phyloP scores from a whole-genome alignment of 345 rosid species.

The Sisymbrium irio region DNA sequence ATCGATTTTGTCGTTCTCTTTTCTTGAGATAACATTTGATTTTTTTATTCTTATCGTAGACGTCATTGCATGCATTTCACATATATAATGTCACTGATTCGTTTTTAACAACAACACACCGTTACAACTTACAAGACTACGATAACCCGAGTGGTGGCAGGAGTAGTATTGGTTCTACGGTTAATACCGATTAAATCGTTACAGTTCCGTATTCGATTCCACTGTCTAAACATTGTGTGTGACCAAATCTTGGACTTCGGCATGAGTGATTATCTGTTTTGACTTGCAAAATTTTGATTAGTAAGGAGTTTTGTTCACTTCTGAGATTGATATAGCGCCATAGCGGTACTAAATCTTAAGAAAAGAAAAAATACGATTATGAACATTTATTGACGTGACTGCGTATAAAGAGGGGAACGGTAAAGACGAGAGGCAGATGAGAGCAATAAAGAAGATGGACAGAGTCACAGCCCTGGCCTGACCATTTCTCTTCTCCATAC shows the following conservation, averaged over 20 bases:
- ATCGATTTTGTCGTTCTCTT: background rate
- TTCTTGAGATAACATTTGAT: background rate
- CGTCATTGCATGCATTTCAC: background rate
- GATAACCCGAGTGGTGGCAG: background rate
- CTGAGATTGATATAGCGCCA: background rate
- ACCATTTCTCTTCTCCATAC: conserved; percentile 29
- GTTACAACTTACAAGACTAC: background rate
- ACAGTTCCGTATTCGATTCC: background rate
- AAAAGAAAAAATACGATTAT: background rate
- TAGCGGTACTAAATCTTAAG: background rate
- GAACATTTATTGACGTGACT: conserved; percentile 11
- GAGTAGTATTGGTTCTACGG: background rate
- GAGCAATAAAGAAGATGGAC: conserved; percentile 33
- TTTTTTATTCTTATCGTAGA: too few species aligned
- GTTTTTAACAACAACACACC: background rate
- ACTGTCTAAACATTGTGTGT: background rate
- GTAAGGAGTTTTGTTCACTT: background rate
- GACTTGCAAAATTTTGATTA: background rate
- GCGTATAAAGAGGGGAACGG: conserved; percentile 11
- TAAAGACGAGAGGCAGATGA: conserved; percentile 27
- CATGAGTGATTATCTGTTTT: background rate
- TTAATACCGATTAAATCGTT: background rate
- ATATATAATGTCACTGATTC: background rate
- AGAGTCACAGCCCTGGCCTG: conserved; percentile 35
- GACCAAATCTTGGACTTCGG: background rate